A percentile compares a stretch with the other conserved stretches of the same genome.
Evolutionary conservation across 208 protist genomes (phyloP).

Genomic region (Wallacemonas collosoma): DNA sequence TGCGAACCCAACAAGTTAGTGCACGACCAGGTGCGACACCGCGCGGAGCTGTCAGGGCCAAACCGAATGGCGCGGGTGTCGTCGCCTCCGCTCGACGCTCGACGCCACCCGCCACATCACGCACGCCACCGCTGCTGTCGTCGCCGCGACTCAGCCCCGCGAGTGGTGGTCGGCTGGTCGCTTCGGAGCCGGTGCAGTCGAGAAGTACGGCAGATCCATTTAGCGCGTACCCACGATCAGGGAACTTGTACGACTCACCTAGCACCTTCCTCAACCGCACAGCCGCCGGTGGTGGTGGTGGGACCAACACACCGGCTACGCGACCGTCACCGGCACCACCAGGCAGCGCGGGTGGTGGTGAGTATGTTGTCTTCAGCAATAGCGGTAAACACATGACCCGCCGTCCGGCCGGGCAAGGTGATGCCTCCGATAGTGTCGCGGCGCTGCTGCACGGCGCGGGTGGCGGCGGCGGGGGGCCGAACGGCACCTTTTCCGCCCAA

Average conservation of each 20-base stretch:
- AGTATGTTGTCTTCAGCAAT: conserved; percentile 14
- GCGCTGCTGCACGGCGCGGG: conserved; percentile 3
- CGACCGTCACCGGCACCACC: not conserved
- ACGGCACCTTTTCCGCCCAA: not conserved
- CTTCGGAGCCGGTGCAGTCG: conserved; percentile 23
- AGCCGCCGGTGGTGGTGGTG: too few species aligned
- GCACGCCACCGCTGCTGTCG: conserved; percentile 2
- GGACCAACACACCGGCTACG: too few species aligned
- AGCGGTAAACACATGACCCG: conserved; percentile 16
- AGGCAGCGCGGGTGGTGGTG: not conserved
- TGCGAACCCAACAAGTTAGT: not conserved
- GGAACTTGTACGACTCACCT: conserved; percentile 14
- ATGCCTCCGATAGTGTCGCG: conserved; percentile 6
- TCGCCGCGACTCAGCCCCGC: conserved; percentile 1
- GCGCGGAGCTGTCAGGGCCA: conserved; percentile 3
- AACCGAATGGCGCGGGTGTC: not conserved
- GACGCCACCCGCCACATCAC: not conserved
- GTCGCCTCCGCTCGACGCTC: not conserved
- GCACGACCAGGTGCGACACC: not conserved
- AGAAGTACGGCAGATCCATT: conserved; percentile 4
- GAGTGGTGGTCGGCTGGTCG: conserved; percentile 8
- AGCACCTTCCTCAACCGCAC: conserved; percentile 5
- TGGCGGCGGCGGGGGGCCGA: not conserved
- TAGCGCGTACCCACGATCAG: conserved; percentile 9
- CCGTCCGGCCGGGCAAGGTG: not conserved